Evolutionary conservation across 176 grass and related monocot species (phyloP).

Genomic region (Bolboschoenus planiculmis): DNA sequence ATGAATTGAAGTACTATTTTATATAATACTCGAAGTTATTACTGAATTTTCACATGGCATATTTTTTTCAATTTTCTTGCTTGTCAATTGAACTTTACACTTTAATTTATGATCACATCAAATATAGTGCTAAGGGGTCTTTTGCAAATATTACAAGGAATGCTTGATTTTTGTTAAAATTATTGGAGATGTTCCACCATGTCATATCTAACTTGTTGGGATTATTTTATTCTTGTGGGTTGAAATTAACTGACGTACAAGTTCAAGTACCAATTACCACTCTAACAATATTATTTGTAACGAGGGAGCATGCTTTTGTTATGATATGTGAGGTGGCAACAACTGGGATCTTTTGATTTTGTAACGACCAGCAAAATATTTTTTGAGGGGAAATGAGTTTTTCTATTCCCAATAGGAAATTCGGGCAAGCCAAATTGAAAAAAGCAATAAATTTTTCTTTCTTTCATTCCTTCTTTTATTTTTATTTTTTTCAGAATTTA

Average conservation of each 20-base stretch:
- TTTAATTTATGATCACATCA: not conserved
- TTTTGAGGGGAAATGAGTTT: not conserved
- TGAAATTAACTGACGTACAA: not conserved
- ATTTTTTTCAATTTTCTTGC: not conserved
- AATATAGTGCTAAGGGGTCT: not conserved
- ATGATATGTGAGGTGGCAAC: not conserved
- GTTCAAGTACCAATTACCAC: not conserved
- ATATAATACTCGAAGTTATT: not conserved
- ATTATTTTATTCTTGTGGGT: not conserved
- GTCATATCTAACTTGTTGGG: not conserved
- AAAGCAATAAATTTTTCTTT: not conserved
- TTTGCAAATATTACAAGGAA: not conserved
- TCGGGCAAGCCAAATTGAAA: not conserved
- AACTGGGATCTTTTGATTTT: not conserved
- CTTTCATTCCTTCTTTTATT: constrained; percentile 5
- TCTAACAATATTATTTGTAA: not conserved
- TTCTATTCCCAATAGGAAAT: not conserved
- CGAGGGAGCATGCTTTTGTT: not conserved
- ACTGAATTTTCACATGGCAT: not conserved
- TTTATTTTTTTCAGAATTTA: constrained; percentile 85
- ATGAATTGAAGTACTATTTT: not conserved
- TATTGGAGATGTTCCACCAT: not conserved
- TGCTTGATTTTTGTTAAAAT: not conserved
- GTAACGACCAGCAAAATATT: not conserved
- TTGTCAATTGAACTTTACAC: not conserved